A percentile compares a stretch with the other conserved stretches of the same genome.
phyloP scores from a whole-genome alignment of 2,329 filamentous ascomycete genomes.

The Geosmithia morbida region DNA sequence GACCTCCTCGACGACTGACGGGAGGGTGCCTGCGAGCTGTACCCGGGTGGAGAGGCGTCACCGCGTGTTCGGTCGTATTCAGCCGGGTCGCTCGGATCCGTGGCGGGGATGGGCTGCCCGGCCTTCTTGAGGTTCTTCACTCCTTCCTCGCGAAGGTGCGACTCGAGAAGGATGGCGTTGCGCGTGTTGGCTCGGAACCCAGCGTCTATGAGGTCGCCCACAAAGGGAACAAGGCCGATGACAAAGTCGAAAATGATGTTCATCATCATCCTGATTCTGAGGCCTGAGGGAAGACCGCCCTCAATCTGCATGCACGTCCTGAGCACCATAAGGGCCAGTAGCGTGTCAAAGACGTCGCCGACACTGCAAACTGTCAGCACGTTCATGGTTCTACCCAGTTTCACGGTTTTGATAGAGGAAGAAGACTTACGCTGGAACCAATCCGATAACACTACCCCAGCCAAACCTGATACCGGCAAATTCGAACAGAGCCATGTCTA shows the following conservation, averaged over 20 bases:
- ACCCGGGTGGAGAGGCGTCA: constrained; percentile 8
- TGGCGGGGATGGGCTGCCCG: constrained; percentile 28
- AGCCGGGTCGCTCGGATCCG: constrained; percentile 37
- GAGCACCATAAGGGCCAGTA: constrained; percentile 65
- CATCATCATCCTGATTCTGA: constrained; percentile 61
- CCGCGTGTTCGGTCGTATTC: constrained; percentile 28
- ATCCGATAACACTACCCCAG: constrained; percentile 73
- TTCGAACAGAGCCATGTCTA: constrained; percentile 76
- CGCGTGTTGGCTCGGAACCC: constrained; percentile 62
- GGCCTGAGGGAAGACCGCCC: constrained; percentile 50
- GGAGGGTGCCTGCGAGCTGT: constrained; percentile 12
- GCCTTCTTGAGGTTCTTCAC: constrained; percentile 35
- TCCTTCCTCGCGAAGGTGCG: constrained; percentile 54
- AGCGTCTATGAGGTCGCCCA: constrained; percentile 65
- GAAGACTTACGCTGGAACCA: constrained; percentile 61
- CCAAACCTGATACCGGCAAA: constrained; percentile 74
- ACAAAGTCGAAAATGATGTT: constrained; percentile 65
- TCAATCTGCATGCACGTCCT: constrained; percentile 59
- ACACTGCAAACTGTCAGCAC: constrained; percentile 29
- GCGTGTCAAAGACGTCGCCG: constrained; percentile 60
- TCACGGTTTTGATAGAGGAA: background rate
- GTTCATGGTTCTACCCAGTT: background rate
- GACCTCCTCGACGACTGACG: constrained; percentile 6
- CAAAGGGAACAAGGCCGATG: constrained; percentile 58
- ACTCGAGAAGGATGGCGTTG: constrained; percentile 57